Percentiles rank a stretch among this genome's conserved stretches.
These are phyloP conservation scores for Glutinoglossum americanum DNA, from an alignment of 495 filamentous ascomycete genomes.

Conservation along the genomic window DNA sequence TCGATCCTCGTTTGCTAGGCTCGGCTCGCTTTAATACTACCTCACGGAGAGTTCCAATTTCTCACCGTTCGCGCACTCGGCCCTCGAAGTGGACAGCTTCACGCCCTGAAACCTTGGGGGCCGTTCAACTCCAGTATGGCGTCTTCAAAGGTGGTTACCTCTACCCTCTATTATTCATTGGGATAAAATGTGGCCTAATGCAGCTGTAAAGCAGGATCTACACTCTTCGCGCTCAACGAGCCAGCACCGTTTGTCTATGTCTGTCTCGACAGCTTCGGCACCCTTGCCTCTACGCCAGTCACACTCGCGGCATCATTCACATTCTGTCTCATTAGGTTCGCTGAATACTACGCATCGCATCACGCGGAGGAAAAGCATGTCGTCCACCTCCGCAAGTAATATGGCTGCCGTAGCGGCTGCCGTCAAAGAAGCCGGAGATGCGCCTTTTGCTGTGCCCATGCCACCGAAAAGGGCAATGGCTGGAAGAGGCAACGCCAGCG, in stretches of 20 bases:
- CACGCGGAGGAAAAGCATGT: slow-evolving; percentile 81
- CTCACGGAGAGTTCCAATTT: background rate
- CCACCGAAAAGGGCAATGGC: background rate
- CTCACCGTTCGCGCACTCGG: background rate
- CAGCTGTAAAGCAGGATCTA: background rate
- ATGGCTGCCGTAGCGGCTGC: slow-evolving; percentile 57
- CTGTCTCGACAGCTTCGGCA: slow-evolving; percentile 13
- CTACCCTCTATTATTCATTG: background rate
- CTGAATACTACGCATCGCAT: slow-evolving; percentile 67
- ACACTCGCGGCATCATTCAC: slow-evolving; percentile 55
- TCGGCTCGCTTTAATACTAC: background rate
- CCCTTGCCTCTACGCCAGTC: slow-evolving; percentile 22
- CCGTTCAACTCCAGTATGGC: background rate
- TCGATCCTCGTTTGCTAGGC: background rate
- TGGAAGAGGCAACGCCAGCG: slow-evolving; percentile 8
- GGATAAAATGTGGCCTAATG: background rate
- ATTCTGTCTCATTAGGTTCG: slow-evolving; percentile 59
- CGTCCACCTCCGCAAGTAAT: slow-evolving; percentile 52
- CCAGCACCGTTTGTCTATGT: slow-evolving; percentile 19
- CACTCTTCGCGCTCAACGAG: slow-evolving; percentile 8
- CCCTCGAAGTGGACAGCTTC: slow-evolving; percentile 1
- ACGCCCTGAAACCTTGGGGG: background rate
- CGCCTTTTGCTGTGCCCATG: background rate
- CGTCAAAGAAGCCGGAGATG: slow-evolving; percentile 38
- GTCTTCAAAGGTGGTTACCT: slow-evolving; percentile 1